Base-by-base conservation (phyloP, 2,329 filamentous ascomycete species). In the Xylariaceae sp. region DNA sequence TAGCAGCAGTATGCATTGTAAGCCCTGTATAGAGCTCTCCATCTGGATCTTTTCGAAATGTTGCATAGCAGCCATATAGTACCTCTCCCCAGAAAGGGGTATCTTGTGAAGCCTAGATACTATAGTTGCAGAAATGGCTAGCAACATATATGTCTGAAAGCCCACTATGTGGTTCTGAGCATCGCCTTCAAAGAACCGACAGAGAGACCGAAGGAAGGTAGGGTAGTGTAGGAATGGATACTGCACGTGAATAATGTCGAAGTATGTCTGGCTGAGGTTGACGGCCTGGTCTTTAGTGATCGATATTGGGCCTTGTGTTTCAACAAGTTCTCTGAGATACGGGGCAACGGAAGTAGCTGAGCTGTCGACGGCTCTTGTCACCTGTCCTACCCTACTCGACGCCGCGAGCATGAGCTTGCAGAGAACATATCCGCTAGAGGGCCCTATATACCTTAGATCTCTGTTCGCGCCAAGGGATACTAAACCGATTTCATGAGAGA, bases 351-450 rank as follows among this genome's bases (percentile, higher is more conserved):
- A 61, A 37, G 33, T 45, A 28, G 33, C 49, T 47, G 44, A 34
- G 51, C 26, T 31, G 33, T 41, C 34, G 24, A 44, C 21, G 44
- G 40, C 29, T 48, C 34, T 48, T 26, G 28, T 34, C 33, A 34
- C 33, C 23, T 47, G 34, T 36, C 37, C 53, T 19, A 37, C 43
- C 29, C 71, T 51, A 14, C 73, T 69, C 5, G 73, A 68, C 6
- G 71, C 75, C 19, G 75, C 71, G 11, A 83, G 73, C 62, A 83
- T 75, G 2, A 82, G 70, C 1, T 79, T 77, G 2, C 80, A 79
- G 11, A 84, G 74, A 37, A 82, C 82, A 53, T 81, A 82, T 1
- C 82, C 82, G 33, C 81, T 84, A 0, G 82, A 84, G 2, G 82
- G 82, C 0, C 82, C 82, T 12, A 84, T 79, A 44, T 84, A 84